These are phyloP conservation scores for Backusella circina DNA, from an alignment of 192 early-diverging fungal species.

Conservation along the genomic window DNA sequence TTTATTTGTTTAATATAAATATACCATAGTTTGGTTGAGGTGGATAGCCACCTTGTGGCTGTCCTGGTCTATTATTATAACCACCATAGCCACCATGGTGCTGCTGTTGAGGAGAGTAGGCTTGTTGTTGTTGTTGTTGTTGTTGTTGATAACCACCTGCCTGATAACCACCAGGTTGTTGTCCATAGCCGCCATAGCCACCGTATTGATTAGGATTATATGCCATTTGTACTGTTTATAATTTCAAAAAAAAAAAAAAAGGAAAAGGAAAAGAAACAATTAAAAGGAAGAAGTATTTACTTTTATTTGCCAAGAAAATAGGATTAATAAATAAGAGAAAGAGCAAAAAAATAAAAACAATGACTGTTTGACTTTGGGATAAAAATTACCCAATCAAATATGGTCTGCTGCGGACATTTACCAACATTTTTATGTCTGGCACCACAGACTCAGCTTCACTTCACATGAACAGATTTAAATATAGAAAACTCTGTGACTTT, in stretches of 20 bases:
- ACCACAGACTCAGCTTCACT: background rate
- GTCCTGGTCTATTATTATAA: background rate
- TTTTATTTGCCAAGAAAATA: background rate
- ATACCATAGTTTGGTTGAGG: background rate
- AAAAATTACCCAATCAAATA: background rate
- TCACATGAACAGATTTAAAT: slow-evolving; percentile 1
- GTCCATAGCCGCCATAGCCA: background rate
- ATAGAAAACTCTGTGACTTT: background rate
- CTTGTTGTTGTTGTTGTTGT: background rate
- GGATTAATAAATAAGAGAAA: background rate
- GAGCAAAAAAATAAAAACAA: background rate
- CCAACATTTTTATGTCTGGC: background rate
- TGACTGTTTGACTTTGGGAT: background rate
- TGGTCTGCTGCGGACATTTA: background rate
- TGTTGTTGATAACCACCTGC: background rate
- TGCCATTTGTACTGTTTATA: slow-evolving; percentile 2
- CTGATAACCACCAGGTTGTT: slow-evolving; percentile 1
- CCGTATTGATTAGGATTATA: slow-evolving; percentile 14
- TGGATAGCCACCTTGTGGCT: background rate
- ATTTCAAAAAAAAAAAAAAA: background rate
- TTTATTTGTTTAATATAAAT: background rate
- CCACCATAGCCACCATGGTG: background rate
- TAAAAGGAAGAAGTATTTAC: background rate
- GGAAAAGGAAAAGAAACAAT: background rate
- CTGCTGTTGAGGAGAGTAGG: background rate